Percentiles rank a stretch among this genome's conserved stretches.
These are phyloP conservation scores for Hemisphaericaspora xylanilytica DNA, from an alignment of 1,139 yeast species.

Conservation along the genomic window DNA sequence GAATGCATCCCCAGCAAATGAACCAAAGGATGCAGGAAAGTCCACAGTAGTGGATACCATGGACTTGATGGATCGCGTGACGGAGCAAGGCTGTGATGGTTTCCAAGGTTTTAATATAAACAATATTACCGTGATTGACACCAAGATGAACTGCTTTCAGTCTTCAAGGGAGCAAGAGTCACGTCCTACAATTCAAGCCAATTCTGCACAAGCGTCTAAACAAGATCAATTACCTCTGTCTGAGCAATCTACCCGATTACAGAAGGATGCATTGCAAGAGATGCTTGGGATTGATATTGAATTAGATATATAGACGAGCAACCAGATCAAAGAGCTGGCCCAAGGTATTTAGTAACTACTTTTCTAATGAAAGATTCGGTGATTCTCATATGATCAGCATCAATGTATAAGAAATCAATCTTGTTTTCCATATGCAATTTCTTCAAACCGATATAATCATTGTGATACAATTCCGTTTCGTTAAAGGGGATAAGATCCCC, in stretches of 20 bases:
- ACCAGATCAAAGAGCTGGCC: constrained; percentile 17
- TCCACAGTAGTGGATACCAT: no score
- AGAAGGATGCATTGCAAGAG: constrained; percentile 7
- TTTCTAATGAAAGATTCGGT: constrained; percentile 45
- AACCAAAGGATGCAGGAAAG: no score
- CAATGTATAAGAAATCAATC: constrained; percentile 50
- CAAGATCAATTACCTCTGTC: background rate
- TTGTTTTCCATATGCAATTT: constrained; percentile 39
- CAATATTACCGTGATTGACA: no score
- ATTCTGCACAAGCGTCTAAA: background rate
- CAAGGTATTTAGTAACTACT: constrained; percentile 36
- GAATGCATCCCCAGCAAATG: background rate
- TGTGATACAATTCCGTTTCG: constrained; percentile 46
- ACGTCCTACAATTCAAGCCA: no score
- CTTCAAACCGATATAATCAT: constrained; percentile 61
- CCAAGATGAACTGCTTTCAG: background rate
- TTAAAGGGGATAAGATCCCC: constrained; percentile 47
- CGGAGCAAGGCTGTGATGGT: no score
- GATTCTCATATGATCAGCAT: constrained; percentile 69
- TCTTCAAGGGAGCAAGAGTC: no score
- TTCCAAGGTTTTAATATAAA: no score
- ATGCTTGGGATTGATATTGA: constrained; percentile 11
- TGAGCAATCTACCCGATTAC: background rate
- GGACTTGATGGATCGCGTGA: no score
- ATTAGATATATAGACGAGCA: constrained; percentile 10